Evolutionary conservation across 768 basidiomycete genomes (phyloP).

Genomic region (Peribolospora baueri): DNA sequence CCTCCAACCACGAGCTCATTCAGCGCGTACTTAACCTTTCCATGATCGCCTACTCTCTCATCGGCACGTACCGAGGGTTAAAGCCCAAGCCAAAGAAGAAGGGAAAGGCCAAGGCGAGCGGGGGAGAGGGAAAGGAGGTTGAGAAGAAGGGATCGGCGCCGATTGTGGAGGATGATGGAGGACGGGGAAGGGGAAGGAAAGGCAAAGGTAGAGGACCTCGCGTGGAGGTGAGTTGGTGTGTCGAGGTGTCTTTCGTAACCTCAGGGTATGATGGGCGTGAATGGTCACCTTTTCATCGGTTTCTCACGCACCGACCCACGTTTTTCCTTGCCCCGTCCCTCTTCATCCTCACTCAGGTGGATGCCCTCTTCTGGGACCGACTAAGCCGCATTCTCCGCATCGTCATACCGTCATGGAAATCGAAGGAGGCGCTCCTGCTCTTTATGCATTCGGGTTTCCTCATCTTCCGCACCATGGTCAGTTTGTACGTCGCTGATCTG

Average conservation of each 20-base stretch:
- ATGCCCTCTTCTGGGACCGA: slow-evolving; percentile 67
- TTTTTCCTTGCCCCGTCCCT: no score
- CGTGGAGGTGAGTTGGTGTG: slow-evolving; percentile 8
- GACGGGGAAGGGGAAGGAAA: not conserved
- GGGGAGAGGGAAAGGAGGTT: not conserved
- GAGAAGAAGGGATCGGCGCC: not conserved
- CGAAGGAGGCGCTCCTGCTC: slow-evolving; percentile 68
- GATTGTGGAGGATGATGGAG: not conserved
- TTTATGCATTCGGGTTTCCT: slow-evolving; percentile 71
- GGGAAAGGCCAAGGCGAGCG: not conserved
- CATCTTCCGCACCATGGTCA: slow-evolving; percentile 69
- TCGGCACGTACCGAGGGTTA: not conserved
- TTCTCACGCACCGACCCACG: no score
- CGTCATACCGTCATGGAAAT: slow-evolving; percentile 60
- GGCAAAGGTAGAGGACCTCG: slow-evolving; percentile 4
- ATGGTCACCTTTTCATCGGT: not conserved
- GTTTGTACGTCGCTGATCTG: slow-evolving; percentile 75
- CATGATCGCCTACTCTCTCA: no score
- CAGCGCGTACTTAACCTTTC: no score
- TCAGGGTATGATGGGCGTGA: not conserved
- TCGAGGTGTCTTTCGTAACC: not conserved
- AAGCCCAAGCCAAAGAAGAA: slow-evolving; percentile 1
- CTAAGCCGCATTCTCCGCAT: slow-evolving; percentile 55
- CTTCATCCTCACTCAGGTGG: slow-evolving; percentile 31
- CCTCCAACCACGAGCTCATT: no score